These are phyloP conservation scores for Gossypium herbaceum DNA, from an alignment of 345 rosid species.

Conservation along the genomic window DNA sequence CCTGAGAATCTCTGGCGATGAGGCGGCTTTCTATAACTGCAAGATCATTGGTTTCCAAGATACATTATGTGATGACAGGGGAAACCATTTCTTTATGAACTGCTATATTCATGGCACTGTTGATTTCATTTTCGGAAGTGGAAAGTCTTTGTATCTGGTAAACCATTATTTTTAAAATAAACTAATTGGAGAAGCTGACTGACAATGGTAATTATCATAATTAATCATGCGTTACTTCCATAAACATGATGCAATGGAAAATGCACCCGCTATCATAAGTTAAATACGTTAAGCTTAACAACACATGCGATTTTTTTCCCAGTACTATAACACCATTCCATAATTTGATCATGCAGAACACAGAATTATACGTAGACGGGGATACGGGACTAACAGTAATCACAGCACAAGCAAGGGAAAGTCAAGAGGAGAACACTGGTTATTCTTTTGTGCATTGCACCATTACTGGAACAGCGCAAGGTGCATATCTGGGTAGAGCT, in stretches of 20 bases:
- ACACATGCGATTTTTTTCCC: too few species aligned
- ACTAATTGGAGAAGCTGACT: too few species aligned
- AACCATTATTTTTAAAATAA: too few species aligned
- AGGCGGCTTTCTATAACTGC: slow-evolving; percentile 25
- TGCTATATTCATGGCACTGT: too few species aligned
- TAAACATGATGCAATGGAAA: too few species aligned
- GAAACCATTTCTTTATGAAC: too few species aligned
- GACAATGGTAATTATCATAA: too few species aligned
- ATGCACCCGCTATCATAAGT: too few species aligned
- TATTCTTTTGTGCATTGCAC: slow-evolving; percentile 3
- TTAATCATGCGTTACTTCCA: slow-evolving; percentile 43
- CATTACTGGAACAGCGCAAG: slow-evolving; percentile 8
- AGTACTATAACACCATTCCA: not conserved
- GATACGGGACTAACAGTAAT: slow-evolving; percentile 38
- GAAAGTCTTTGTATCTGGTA: too few species aligned
- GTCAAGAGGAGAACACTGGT: slow-evolving; percentile 40
- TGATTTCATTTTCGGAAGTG: too few species aligned
- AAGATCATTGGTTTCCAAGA: slow-evolving; percentile 14
- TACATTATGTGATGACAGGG: too few species aligned
- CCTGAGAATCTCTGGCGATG: slow-evolving; percentile 34
- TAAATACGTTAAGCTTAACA: too few species aligned
- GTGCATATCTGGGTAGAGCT: slow-evolving; percentile 47
- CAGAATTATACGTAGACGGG: slow-evolving; percentile 11
- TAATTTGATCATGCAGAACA: not conserved
- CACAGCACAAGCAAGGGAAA: slow-evolving; percentile 60